Evolutionary conservation across 2,329 filamentous ascomycete genomes (phyloP), one percentile per base, ranked within the genome.

Genomic region (Phyllosticta ampelicida): DNA sequence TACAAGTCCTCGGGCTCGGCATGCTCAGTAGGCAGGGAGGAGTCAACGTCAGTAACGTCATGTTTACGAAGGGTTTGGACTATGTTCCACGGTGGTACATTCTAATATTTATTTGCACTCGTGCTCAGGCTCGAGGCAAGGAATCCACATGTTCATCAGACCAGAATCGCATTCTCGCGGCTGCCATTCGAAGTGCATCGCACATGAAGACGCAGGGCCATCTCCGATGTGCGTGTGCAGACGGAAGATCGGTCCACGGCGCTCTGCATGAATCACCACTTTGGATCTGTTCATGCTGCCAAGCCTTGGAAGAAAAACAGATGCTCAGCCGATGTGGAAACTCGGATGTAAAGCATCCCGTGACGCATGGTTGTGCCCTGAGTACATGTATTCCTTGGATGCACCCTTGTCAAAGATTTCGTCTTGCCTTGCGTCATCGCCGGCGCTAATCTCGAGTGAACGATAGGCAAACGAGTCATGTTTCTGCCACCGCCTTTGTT

Each of bases 1-100:
- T 30, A 51, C 48, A 51, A 58, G 52, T 44, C 56, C 52, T 51
- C 44, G 36, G 30, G 52, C 44, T 28, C 50, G 20, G 48, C 16
- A 48, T 28, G 56, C 56, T 28, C 51, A 51, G 52, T 19, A 54
- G 56, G 44, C 48, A 44, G 30, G 23, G 54, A 9, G 56, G 56
- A 54, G 52, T 58, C 19, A 44, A 58, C 56, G n/a, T 50, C 54
- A 51, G 56, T 51, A 58, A 23, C 29, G 51, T 48, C 56, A 48
- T 50, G 52, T 48, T 49, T 54, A 54, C 30, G 36, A 44, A 44
- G 36, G 36, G 36, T n/a, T 44, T 44, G 36, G 36, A 8, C 36
- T n/a, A n/a, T 16, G 36, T 16, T 44, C 36, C 36, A 44, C 36
- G n/a, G 36, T n/a, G 13, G 3, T n/a, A 44, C 36, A 44, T 44